These are phyloP conservation scores for Boeremia lycopersici DNA, from an alignment of 2,329 filamentous ascomycete genomes.

Conservation along the genomic window DNA sequence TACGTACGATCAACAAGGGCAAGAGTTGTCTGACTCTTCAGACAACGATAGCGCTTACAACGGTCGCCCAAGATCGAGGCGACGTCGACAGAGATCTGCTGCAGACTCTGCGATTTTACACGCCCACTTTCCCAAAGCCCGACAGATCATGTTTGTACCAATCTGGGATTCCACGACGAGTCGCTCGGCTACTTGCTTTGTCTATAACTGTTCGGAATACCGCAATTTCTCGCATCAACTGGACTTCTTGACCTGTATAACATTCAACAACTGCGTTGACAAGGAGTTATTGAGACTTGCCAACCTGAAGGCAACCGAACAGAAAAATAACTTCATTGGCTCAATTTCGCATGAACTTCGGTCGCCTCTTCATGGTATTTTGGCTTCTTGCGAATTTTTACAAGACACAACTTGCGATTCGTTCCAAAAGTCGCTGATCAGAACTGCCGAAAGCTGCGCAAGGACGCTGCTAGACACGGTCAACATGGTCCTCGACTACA, in stretches of 20 bases:
- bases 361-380: constrained; percentile 46
- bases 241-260: constrained; percentile 12
- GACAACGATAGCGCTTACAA: neutral
- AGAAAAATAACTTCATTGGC: constrained; percentile 58
- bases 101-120: constrained; percentile 27
- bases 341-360: constrained; percentile 59
- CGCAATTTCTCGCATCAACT: constrained; percentile 19
- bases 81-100: constrained; percentile 32
- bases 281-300: constrained; percentile 50
- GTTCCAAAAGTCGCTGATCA: constrained; percentile 50
- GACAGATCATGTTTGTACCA: constrained; percentile 27
- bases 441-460: constrained; percentile 56
- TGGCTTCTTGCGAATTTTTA: constrained; percentile 55
- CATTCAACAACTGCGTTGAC: constrained; percentile 37
- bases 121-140: constrained; percentile 10
- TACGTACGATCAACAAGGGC: constrained; percentile 13
- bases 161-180: constrained; percentile 30
- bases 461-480: constrained; percentile 54
- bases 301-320: constrained; percentile 37
- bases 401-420: constrained; percentile 48
- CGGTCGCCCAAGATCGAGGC: neutral
- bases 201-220: constrained; percentile 39
- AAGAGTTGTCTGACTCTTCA: constrained; percentile 8
- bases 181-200: constrained; percentile 22
- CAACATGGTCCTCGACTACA: constrained; percentile 30